A percentile compares a stretch with the other conserved stretches of the same genome.
These are phyloP conservation scores for Penicillium crystallinum DNA, from an alignment of 495 filamentous ascomycete species.

Conservation along the genomic window DNA sequence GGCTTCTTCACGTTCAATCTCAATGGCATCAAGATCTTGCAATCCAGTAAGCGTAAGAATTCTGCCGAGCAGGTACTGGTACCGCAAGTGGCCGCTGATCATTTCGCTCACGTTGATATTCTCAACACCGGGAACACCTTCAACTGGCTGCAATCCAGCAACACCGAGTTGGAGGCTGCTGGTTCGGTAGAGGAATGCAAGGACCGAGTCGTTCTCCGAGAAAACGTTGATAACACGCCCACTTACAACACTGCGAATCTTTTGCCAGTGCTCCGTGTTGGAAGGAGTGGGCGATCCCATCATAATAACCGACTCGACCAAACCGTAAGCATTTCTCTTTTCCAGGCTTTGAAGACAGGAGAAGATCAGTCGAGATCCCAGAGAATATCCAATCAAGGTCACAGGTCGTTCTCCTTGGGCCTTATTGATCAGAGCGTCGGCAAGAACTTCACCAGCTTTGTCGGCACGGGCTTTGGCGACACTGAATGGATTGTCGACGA, in stretches of 20 bases:
- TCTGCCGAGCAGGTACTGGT: conserved; percentile 62
- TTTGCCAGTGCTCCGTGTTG: conserved; percentile 57
- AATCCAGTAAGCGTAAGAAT: conserved; percentile 67
- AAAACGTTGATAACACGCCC: conserved; percentile 74
- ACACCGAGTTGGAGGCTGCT: conserved; percentile 72
- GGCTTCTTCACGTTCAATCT: conserved; percentile 55
- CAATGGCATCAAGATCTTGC: conserved; percentile 52
- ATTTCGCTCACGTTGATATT: conserved; percentile 70
- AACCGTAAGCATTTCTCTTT: conserved; percentile 72
- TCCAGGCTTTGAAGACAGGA: conserved; percentile 72
- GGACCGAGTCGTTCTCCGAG: conserved; percentile 70
- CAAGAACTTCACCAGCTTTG: conserved; percentile 79
- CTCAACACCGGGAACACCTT: conserved; percentile 62
- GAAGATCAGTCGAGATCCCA: conserved; percentile 88
- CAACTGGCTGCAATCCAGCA: conserved; percentile 64
- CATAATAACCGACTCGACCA: conserved; percentile 79
- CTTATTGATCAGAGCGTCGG: conserved; percentile 82
- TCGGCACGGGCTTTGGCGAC: conserved; percentile 76
- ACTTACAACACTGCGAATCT: conserved; percentile 64
- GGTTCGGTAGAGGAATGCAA: conserved; percentile 73
- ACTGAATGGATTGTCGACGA: conserved; percentile 88
- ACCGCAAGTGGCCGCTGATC: conserved; percentile 67
- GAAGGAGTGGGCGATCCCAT: conserved; percentile 80
- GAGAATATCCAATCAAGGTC: conserved; percentile 79
- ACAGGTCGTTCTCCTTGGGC: conserved; percentile 86